phyloP scores from a whole-genome alignment of 805 yeast species.

The Yueomyces sinensis region DNA sequence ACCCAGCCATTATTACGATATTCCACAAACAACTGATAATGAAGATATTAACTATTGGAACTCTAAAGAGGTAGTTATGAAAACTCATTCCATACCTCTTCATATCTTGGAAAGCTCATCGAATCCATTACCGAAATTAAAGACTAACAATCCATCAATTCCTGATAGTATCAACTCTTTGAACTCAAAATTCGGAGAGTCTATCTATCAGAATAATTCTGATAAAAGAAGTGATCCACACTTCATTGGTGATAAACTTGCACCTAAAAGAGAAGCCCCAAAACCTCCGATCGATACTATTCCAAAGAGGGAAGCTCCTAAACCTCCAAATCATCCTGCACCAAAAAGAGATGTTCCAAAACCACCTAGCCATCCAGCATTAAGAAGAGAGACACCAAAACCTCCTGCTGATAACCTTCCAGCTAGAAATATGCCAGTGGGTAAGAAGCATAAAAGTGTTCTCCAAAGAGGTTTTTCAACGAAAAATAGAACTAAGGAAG shows the following conservation, averaged over 20 bases:
- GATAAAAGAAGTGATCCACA: constrained; percentile 35
- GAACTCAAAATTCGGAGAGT: not conserved
- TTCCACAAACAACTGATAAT: constrained; percentile 2
- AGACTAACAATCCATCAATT: not conserved
- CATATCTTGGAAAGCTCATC: constrained; percentile 5
- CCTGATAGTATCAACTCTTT: not conserved
- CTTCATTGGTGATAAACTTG: constrained; percentile 40
- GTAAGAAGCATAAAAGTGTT: not conserved
- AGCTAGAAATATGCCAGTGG: no score
- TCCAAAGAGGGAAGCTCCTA: constrained; percentile 10
- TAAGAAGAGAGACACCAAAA: not conserved
- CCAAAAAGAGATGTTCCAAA: no score
- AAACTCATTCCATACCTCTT: not conserved
- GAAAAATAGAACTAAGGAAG: constrained; percentile 6
- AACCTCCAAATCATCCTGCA: not conserved
- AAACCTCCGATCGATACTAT: constrained; percentile 40
- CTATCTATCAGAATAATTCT: not conserved
- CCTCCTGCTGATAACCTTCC: no score
- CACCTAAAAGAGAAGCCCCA: constrained; percentile 62
- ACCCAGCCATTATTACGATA: constrained; percentile 22
- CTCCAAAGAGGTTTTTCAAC: constrained; percentile 1
- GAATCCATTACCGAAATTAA: not conserved
- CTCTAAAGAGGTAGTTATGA: constrained; percentile 9
- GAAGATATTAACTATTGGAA: constrained; percentile 22
- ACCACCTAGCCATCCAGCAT: no score